Base-by-base conservation (phyloP, 176 grass and related monocot species). In the Oryza glaberrima region DNA sequence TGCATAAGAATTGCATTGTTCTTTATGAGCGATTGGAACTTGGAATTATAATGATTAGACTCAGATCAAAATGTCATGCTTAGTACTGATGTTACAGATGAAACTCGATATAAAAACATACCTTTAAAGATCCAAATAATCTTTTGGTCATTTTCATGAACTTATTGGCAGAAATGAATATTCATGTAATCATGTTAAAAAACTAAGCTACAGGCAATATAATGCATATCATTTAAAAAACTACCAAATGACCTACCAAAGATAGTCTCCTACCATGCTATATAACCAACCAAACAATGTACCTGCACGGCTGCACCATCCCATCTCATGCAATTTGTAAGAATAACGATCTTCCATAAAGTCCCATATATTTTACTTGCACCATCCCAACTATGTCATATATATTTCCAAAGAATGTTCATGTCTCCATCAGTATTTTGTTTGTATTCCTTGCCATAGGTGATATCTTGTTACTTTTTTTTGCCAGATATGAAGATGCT, bases 401-500 rank as follows among this genome's bases (percentile, higher is more conserved):
- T 82, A 26, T 64, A 19, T 58, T 47, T 9, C 0, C 1, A 34
- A 35, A 78, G 73, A 83, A 51, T 83, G 48, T 77, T 67, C 25
- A 38, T 77, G 66, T 67, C 14, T 52, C 16, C n/a, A 71, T 81
- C 48, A 81, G 4, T 72, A 66, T 45, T 36, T 83, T 79, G 38
- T 13, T 68, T 35, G 47, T 43, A 11, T 58, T 71, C 9, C 36
- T 84, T 25, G 41, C 46, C 23, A 0, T 67, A 38, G 41, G 30
- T 86, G 47, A 77, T 43, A 75, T 49, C 52, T 68, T 23, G 7
- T 76, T 64, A 23, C 58, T 41, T 81, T 12, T 79, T 81, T 77
- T 52, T 69, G 17, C 48, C 89, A 96, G 96, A 80, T 98, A 98
- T 86, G 96, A 98, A 92, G 96, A 98, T 76, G 90, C 93, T 92